A percentile compares a stretch with the other conserved stretches of the same genome.
phyloP scores from a whole-genome alignment of 176 grass and related monocot species.

The Musa acuminata region DNA sequence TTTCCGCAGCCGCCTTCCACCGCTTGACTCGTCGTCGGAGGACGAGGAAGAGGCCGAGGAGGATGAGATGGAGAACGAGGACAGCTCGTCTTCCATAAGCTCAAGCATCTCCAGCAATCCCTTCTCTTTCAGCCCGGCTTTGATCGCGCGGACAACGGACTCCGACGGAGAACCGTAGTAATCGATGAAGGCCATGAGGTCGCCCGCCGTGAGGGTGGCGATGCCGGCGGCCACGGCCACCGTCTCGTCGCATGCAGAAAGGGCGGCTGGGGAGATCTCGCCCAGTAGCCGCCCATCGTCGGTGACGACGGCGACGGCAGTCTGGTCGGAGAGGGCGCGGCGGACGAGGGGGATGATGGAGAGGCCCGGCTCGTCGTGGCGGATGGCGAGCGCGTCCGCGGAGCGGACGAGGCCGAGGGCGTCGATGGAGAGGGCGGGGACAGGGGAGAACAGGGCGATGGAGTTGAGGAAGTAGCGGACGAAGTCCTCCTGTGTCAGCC shows the following conservation, averaged over 20 bases:
- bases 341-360: slow-evolving; percentile 60
- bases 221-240: slow-evolving; percentile 30
- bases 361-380: slow-evolving; percentile 46
- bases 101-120: slow-evolving; percentile 54
- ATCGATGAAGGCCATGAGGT: slow-evolving; percentile 78
- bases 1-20: slow-evolving; percentile 13
- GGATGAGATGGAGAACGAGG: slow-evolving; percentile 32
- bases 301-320: slow-evolving; percentile 56
- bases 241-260: slow-evolving; percentile 45
- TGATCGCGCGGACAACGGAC: slow-evolving; percentile 39
- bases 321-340: slow-evolving; percentile 37
- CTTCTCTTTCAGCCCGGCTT: slow-evolving; percentile 46
- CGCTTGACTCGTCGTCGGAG: slow-evolving; percentile 46
- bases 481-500: slow-evolving; percentile 76
- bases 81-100: slow-evolving; percentile 49
- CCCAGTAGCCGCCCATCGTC: slow-evolving; percentile 48
- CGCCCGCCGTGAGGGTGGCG: slow-evolving; percentile 64
- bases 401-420: slow-evolving; percentile 56
- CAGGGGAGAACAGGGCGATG: slow-evolving; percentile 66
- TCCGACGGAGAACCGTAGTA: slow-evolving; percentile 53
- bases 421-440: slow-evolving; percentile 51
- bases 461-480: slow-evolving; percentile 81
- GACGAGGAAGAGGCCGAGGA: slow-evolving; percentile 21
- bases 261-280: slow-evolving; percentile 57
- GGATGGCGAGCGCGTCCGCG: slow-evolving; percentile 35